Base-by-base conservation (phyloP, 2,329 filamentous ascomycete genomes). In the Ascochyta viciae-villosae region DNA sequence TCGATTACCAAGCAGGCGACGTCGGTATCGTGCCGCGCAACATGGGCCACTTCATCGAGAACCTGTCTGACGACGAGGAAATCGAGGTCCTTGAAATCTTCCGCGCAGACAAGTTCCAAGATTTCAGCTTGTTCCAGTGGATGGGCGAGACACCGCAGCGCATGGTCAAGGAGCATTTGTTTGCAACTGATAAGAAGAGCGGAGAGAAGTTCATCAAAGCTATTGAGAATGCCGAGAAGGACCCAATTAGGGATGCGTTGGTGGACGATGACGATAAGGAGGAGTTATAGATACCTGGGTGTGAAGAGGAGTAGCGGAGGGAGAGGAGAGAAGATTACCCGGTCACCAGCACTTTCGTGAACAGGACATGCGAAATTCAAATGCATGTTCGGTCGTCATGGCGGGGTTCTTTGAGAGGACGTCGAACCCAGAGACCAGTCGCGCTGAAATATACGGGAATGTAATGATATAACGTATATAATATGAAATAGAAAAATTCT, bases 31-130 rank as follows among this genome's bases (percentile, higher is more conserved):
- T 93, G 6, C 90, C 90, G 0, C 82, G 73, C 67, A 91, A 90
- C 70, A 91, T 90, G 82, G 90, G 88, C 3, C 89, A 93, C 70
- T 93, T 91, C 70, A 89, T 94, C 50, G 89, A 94, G 81, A 92
- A 92, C 65, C 85, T 91, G 5, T 81, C 79, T 37, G 87, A 89
- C n/a, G 85, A 90, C 44, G 89, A 92, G 72, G 85, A 89, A 16
- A 76, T 93, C 2, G 87, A 91, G 70, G 89, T 92, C 74, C 78
- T 93, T 10, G 90, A 93, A 75, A 86, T 93, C 15, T 89, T 93
- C 77, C 82, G 87, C 45, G 84, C 88, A 0, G 85, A 89, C 62
- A 82, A 87, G 71, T 92, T 92, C 70, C 80, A 87, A 60, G 88
- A 91, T 69, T 89, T 91, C 64, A 88, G 85, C 0, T 78, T 91